A percentile compares a stretch with the other conserved stretches of the same genome.
phyloP scores from a whole-genome alignment of 2,329 filamentous ascomycete genomes.

The Penicillium verrucosum region DNA sequence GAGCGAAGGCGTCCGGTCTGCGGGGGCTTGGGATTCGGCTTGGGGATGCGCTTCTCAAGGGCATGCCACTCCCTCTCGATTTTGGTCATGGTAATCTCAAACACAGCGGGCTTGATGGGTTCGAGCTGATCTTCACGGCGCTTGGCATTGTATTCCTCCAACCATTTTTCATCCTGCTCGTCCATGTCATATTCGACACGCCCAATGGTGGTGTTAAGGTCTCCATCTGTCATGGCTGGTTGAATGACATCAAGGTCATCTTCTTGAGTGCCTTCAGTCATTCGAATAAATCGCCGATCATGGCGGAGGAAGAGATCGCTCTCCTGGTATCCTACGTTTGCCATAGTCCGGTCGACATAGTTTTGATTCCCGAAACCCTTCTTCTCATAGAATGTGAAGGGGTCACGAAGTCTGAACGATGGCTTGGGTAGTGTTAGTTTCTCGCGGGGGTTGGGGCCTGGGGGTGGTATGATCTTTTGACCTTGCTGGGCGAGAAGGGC shows the following conservation, averaged over 20 bases:
- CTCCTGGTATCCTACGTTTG: constrained; percentile 92
- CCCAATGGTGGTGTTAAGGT: constrained; percentile 60
- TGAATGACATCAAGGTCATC: constrained; percentile 60
- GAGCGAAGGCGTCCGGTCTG: constrained; percentile 91
- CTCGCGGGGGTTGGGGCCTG: constrained; percentile 50
- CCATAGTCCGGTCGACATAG: constrained; percentile 95
- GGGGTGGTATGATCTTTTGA: constrained; percentile 50
- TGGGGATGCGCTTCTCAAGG: constrained; percentile 92
- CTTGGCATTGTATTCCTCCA: constrained; percentile 76
- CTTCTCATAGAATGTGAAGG: constrained; percentile 61
- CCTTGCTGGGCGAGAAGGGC: constrained; percentile 58
- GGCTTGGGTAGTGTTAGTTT: constrained; percentile 50
- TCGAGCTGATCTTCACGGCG: constrained; percentile 73
- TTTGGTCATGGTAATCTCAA: constrained; percentile 97
- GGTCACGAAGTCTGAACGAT: constrained; percentile 47
- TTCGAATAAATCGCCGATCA: constrained; percentile 65
- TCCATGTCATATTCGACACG: constrained; percentile 99
- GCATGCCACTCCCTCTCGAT: constrained; percentile 99
- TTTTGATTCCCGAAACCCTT: constrained; percentile 80
- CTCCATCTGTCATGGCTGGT: constrained; percentile 57
- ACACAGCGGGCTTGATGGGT: constrained; percentile 84
- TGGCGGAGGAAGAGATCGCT: constrained; percentile 83
- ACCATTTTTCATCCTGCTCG: constrained; percentile 96
- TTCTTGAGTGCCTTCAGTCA: constrained; percentile 60
- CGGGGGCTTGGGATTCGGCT: constrained; percentile 92